These are phyloP conservation scores for Pseudomicrostroma phylloplanum DNA, from an alignment of 1,284 basidiomycete species.

Conservation along the genomic window DNA sequence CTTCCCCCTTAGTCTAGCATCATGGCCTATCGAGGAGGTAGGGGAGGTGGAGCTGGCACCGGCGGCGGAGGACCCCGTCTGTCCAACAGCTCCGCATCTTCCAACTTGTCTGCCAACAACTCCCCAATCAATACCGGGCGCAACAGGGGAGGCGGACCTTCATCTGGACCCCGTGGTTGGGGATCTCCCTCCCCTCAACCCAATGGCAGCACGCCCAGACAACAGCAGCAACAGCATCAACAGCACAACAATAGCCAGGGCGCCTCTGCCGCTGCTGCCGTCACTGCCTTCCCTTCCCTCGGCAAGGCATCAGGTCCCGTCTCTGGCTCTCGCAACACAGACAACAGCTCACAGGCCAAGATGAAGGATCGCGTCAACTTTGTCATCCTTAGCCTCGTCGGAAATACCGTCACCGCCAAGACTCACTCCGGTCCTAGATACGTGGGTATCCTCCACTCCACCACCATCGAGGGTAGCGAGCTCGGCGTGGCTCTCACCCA, in stretches of 20 bases:
- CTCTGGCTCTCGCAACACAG: not conserved
- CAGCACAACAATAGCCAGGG: not conserved
- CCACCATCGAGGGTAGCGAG: slow-evolving; percentile 27
- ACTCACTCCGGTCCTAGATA: slow-evolving; percentile 30
- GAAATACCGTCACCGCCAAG: slow-evolving; percentile 36
- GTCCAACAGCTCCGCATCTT: not conserved
- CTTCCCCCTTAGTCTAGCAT: not conserved
- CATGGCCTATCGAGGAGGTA: not conserved
- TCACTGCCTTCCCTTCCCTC: not conserved
- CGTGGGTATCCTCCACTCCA: slow-evolving; percentile 36
- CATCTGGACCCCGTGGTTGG: not conserved
- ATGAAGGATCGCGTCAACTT: slow-evolving; percentile 36
- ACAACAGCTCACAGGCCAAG: slow-evolving; percentile 5
- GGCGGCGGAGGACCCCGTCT: slow-evolving; percentile 5
- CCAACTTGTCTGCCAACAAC: not conserved
- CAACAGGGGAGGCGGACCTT: not conserved
- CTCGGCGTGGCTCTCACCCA: slow-evolving; percentile 33
- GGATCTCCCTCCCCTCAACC: not conserved
- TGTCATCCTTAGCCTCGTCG: slow-evolving; percentile 30
- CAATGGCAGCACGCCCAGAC: not conserved
- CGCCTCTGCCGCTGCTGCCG: slow-evolving; percentile 1
- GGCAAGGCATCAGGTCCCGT: not conserved
- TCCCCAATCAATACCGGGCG: not conserved
- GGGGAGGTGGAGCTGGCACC: not conserved
- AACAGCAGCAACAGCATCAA: not conserved